Evolutionary conservation across 768 basidiomycete genomes (phyloP), one percentile per base, ranked within the genome.

Genomic region (Hemileccinum rubropunctum): DNA sequence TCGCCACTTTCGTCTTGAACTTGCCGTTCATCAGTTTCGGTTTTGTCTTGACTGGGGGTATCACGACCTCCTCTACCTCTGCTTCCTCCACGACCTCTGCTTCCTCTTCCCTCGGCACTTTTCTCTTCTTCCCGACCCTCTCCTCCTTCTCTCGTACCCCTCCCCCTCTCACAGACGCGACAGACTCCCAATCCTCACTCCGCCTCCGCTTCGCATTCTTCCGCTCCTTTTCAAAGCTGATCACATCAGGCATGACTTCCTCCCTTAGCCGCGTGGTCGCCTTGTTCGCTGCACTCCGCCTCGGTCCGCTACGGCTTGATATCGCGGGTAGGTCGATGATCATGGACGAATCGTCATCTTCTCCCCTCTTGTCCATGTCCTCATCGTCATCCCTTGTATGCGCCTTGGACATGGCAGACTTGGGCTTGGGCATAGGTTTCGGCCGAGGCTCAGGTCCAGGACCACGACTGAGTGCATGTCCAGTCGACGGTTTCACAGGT

Each of bases 211-310:
- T 69, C 34, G 51, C 58, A 45, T 62, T 68, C 56, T 78, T 79
- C 73, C 79, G 74, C 70, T 92, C 84, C 57, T 78, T 78, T 63
- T 91, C 80, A 59, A 76, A 92, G 49, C 73, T 78, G 35, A 83
- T 56, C 3, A 90, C 74, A 56, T 93, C 91, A 0, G 90, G 90
- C 83, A 92, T 91, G 49, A 92, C 71, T 45, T 72, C 70, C 8
- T 78, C 71, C 38, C 71, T 72, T 42, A 82, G 57, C 36, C 70
- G 70, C 43, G 70, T 67, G 4, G 65, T 71, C 9, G 80, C 81
- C 47, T 70, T 79, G 67, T 61, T 83, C 52, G 71, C 81, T 61
- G 74, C 92, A 56, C 69, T 73, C 58, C 76, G 83, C 70, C 73
- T 21, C 66, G 49, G 51, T n/a, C 63, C 61, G 1, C 42, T 42